These are phyloP conservation scores for Talaromyces albobiverticillius DNA, from an alignment of 2,329 filamentous ascomycete species.

Conservation along the genomic window DNA sequence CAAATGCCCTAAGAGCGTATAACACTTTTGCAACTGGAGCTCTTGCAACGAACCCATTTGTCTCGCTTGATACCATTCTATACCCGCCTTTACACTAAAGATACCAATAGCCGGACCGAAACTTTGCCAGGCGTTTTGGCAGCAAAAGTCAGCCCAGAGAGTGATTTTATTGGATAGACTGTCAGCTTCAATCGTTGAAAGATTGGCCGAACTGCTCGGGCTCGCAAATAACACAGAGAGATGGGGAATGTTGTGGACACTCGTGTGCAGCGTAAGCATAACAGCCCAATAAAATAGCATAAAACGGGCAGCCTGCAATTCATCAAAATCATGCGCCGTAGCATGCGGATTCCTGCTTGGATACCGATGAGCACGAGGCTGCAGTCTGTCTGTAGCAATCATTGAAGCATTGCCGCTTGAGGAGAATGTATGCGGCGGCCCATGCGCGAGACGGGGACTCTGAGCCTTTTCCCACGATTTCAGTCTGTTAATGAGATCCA, in stretches of 20 bases:
- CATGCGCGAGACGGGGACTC: neutral
- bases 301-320: conserved; percentile 2
- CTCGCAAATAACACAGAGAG: neutral
- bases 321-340: conserved; percentile 1
- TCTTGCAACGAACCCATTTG: neutral
- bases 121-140: conserved; percentile 13
- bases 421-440: conserved; percentile 3
- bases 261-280: conserved; percentile 6
- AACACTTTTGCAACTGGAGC: conserved; percentile 4
- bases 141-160: conserved; percentile 11
- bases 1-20: conserved; percentile 1
- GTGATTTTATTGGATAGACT: conserved; percentile 1
- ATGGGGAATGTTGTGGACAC: neutral
- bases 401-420: conserved; percentile 1
- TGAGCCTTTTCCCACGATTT: conserved; percentile 2
- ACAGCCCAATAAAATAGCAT: conserved; percentile 10
- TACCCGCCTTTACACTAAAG: conserved; percentile 8
- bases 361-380: conserved; percentile 9
- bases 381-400: neutral
- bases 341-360: conserved; percentile 2
- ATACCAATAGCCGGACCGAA: conserved; percentile 12
- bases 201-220: neutral
- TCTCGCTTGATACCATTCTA: conserved; percentile 8
- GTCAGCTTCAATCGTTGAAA: neutral
- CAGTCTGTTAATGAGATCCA: conserved; percentile 2